phyloP scores from a whole-genome alignment of 2,329 filamentous ascomycete species.

The Paracoccidioides lutzii region DNA sequence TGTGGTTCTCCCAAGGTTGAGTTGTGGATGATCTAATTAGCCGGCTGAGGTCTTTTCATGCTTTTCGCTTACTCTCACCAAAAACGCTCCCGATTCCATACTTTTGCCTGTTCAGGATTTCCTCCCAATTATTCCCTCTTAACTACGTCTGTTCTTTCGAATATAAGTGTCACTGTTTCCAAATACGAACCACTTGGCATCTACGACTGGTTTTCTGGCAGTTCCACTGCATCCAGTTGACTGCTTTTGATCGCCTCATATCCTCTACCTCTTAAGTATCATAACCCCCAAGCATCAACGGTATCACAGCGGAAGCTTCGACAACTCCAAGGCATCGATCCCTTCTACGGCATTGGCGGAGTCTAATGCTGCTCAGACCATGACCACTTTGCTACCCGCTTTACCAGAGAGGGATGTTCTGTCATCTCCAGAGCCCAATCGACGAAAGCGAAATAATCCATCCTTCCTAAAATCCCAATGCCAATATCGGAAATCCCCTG shows the following conservation, averaged over 20 bases:
- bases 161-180: too few relatives aligned
- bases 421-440: conserved; percentile 21
- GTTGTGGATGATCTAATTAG: too few relatives aligned
- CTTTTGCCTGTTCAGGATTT: too few relatives aligned
- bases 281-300: not conserved
- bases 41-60: too few relatives aligned
- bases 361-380: conserved; percentile 7
- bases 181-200: too few relatives aligned
- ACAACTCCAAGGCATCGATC: not conserved
- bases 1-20: too few relatives aligned
- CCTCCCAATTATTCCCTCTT: too few relatives aligned
- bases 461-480: conserved; percentile 12
- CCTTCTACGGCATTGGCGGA: not conserved
- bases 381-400: conserved; percentile 25
- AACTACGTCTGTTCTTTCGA: too few relatives aligned
- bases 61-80: too few relatives aligned
- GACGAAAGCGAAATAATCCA: conserved; percentile 5
- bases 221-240: not conserved
- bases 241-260: not conserved
- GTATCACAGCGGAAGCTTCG: not conserved
- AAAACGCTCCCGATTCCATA: too few relatives aligned
- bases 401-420: conserved; percentile 21
- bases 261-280: not conserved
- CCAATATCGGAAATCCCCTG: conserved; percentile 8
- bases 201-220: too few relatives aligned